A percentile compares a stretch with the other conserved stretches of the same genome.
phyloP scores from a whole-genome alignment of 2,329 filamentous ascomycete genomes.

The Zymoseptoria pseudotritici region DNA sequence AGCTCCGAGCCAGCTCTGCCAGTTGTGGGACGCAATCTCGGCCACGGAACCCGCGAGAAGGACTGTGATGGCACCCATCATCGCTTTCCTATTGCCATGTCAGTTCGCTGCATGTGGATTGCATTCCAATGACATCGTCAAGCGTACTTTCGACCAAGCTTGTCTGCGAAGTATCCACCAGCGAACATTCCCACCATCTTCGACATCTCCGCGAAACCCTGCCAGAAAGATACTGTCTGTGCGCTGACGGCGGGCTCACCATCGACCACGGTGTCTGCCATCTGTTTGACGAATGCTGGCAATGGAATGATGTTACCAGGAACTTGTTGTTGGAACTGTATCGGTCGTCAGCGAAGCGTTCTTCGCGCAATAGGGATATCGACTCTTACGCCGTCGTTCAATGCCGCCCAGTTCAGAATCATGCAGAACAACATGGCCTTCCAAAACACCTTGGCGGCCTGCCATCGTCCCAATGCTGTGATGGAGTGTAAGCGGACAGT shows the following conservation, averaged over 20 bases:
- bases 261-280: slow-evolving; percentile 10
- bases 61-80: slow-evolving; percentile 8
- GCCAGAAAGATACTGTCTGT: slow-evolving; percentile 10
- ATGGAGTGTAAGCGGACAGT: not conserved
- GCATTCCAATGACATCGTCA: not conserved
- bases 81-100: slow-evolving; percentile 6
- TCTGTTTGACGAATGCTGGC: slow-evolving; percentile 12
- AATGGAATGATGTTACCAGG: slow-evolving; percentile 15
- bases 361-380: not conserved
- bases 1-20: slow-evolving; percentile 13
- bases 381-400: slow-evolving; percentile 10
- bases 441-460: slow-evolving; percentile 12
- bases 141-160: slow-evolving; percentile 8
- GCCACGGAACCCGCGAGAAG: slow-evolving; percentile 11
- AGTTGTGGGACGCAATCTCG: slow-evolving; percentile 10
- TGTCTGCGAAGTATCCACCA: slow-evolving; percentile 6
- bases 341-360: not conserved
- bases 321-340: slow-evolving; percentile 13
- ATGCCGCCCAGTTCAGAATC: slow-evolving; percentile 14
- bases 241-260: slow-evolving; percentile 10
- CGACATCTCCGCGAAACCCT: slow-evolving; percentile 14
- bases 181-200: slow-evolving; percentile 14
- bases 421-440: slow-evolving; percentile 14
- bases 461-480: slow-evolving; percentile 10
- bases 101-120: not conserved